Evolutionary conservation across 345 rosid genomes (phyloP), one percentile per base, ranked within the genome.

Genomic region (Eucalyptus cloeziana): DNA sequence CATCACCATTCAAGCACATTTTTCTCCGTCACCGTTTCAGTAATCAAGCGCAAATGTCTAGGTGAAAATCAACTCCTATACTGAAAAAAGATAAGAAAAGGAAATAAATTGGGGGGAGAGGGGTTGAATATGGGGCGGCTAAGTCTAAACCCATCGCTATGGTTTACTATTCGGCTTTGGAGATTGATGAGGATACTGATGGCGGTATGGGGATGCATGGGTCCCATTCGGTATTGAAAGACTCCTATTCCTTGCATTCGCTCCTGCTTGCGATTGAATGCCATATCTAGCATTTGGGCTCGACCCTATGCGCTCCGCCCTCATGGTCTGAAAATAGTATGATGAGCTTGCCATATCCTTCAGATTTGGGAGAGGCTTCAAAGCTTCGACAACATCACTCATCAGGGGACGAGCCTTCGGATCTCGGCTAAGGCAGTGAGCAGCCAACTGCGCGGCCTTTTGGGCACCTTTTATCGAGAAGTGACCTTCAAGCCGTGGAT

Each of bases 161-260:
- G 91, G 87, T 90, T 94, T 94, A 49, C 93, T 94, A 88, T 90
- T 95, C 45, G 96, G 96, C 88, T 95, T 96, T 12, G 98, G 99
- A 27, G 99, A 97, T 79, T 67, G 94, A 86, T 87, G 91, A 62
- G 95, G 95, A 85, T 92, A 92, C 88, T 94, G 97, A 89, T 94
- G 93, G 45, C 91, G 94, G 91, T 91, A 95, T 88, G 98, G 98
- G 85, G 97, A 93, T 86, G 96, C 95, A 89, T 95, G 96, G 80
- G 96, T 92, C 85, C 95, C 95, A 87, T 96, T 95, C 83, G 98
- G 95, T 86, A 96, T 95, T 14, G 99, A 97, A 47, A 90, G 87
- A 45, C 88, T 88, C 86, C 93, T 88, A 27, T 86, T 92, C 58
- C 89, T 92, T 85, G 86, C 44, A 86, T 85, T 64, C 87, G 51